These are phyloP conservation scores for Hsuehochloa calcarea DNA, from an alignment of 176 grass and related monocot genomes.

Conservation along the genomic window DNA sequence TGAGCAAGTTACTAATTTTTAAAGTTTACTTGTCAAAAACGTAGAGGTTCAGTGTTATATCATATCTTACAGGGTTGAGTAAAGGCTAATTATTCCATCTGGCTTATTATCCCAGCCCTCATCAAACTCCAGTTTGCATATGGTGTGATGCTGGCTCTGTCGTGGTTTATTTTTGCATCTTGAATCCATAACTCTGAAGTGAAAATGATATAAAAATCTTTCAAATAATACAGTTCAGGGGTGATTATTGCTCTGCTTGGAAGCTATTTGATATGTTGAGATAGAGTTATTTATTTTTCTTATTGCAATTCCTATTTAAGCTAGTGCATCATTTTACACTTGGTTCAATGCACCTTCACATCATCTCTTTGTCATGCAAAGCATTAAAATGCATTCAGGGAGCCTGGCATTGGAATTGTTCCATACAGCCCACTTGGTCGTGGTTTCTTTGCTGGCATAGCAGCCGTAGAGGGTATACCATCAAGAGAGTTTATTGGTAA, in stretches of 20 bases:
- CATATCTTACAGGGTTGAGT: background rate
- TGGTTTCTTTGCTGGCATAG: conserved; percentile 84
- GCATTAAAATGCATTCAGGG: conserved; percentile 44
- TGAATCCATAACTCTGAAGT: background rate
- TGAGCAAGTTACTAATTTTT: background rate
- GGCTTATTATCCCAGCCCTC: background rate
- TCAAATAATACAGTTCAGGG: background rate
- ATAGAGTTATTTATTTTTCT: conserved; percentile 15
- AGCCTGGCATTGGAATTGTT: conserved; percentile 80
- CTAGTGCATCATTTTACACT: conserved; percentile 9
- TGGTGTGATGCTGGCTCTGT: background rate
- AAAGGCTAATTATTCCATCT: conserved; percentile 14
- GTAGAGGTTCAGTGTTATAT: background rate
- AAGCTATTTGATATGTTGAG: conserved; percentile 7
- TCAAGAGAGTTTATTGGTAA: conserved; percentile 61
- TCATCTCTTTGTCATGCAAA: conserved; percentile 23
- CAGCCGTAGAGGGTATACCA: conserved; percentile 42
- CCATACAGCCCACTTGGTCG: conserved; percentile 74
- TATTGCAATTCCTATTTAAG: conserved; percentile 8
- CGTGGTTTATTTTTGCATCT: background rate
- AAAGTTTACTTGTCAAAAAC: conserved; percentile 6
- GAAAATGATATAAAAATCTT: background rate
- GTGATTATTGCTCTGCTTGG: conserved; percentile 11
- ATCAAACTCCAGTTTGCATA: conserved; percentile 17
- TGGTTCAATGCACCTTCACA: background rate